Base-by-base conservation (phyloP, 805 yeast genomes). In the Tetrapisispora arboricola region DNA sequence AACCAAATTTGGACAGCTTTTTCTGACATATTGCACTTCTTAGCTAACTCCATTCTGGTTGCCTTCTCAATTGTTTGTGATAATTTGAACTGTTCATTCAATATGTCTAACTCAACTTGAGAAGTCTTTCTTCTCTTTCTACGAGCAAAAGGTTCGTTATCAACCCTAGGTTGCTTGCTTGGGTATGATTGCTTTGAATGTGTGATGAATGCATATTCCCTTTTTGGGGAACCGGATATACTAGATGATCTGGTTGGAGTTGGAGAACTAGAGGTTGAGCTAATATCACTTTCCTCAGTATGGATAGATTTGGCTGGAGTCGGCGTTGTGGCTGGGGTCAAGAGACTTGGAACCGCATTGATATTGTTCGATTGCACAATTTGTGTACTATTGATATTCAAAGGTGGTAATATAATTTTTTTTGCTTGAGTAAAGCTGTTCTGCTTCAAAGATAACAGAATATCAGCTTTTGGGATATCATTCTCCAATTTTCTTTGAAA, bases 1-100 rank as follows among this genome's bases (percentile, higher is more conserved):
- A 92, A 92, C 98, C 98, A 92, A 47, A 90, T 86, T 66, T 92
- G 98, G 25, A 92, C 95, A 2, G 96, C 95, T 61, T 88, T 86
- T 62, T 88, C 96, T 13, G 90, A 76, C 97, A 92, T 92, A 50
- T 78, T 79, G 31, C 92, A 94, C 49, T 69, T 74, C 21, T 66
- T 61, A 4, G 97, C 95, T 49, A 92, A 84, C 48, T 79, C 82
- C 34, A 75, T 69, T 51, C 97, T 76, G 55, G 81, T 72, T 35
- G 71, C 64, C 58, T 79, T 81, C 56, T 81, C 80, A 35, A 98
- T 97, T 37, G 94, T 85, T 34, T 78, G 69, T 44, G 94, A 88
- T 37, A 67, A 56, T 39, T 71, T 71, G 54, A 90, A 92, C 64
- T 87, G 95, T 27, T 70, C 64, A 61, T 87, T 90, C 44, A 92